Evolutionary conservation across 2,329 filamentous ascomycete genomes (phyloP).

Genomic region (Nemania abortiva): DNA sequence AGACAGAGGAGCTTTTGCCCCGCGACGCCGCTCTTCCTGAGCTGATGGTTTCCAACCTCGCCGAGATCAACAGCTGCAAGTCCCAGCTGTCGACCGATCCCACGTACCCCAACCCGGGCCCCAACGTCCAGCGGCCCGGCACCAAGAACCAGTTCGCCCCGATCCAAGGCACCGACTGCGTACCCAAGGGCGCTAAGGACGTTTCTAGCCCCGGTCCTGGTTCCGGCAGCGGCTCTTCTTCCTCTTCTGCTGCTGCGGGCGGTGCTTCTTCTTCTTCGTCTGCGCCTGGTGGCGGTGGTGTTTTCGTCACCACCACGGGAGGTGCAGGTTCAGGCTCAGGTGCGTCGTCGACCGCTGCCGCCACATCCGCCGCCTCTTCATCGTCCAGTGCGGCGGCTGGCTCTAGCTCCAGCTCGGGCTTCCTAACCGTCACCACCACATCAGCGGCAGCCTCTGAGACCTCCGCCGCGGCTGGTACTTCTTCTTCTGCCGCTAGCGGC

Average conservation of each 20-base stretch:
- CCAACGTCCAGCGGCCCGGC: conserved; percentile 60
- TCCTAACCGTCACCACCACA: conserved; percentile 27
- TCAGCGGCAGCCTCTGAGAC: not conserved
- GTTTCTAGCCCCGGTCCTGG: conserved; percentile 21
- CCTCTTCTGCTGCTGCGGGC: no score
- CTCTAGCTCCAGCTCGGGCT: not conserved
- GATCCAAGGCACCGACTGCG: conserved; percentile 45
- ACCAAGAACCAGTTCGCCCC: conserved; percentile 51
- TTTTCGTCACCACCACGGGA: not conserved
- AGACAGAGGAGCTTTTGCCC: conserved; percentile 54
- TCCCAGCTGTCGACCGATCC: conserved; percentile 66
- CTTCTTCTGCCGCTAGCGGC: conserved; percentile 17
- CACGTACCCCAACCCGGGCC: conserved; percentile 72
- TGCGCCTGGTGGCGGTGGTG: not conserved
- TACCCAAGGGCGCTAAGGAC: conserved; percentile 49
- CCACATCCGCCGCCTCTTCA: conserved; percentile 8
- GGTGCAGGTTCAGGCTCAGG: not conserved
- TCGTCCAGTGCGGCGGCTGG: not conserved
- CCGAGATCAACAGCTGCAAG: conserved; percentile 62
- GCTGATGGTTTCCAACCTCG: conserved; percentile 77
- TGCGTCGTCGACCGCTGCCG: not conserved
- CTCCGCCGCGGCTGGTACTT: not conserved
- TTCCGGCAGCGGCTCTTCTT: conserved; percentile 31
- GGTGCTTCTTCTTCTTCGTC: no score
- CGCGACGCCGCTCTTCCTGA: conserved; percentile 66